Percentiles rank a stretch among this genome's conserved stretches.
These are phyloP conservation scores for Exsudoporus frostii DNA, from an alignment of 768 basidiomycete species.

Conservation along the genomic window DNA sequence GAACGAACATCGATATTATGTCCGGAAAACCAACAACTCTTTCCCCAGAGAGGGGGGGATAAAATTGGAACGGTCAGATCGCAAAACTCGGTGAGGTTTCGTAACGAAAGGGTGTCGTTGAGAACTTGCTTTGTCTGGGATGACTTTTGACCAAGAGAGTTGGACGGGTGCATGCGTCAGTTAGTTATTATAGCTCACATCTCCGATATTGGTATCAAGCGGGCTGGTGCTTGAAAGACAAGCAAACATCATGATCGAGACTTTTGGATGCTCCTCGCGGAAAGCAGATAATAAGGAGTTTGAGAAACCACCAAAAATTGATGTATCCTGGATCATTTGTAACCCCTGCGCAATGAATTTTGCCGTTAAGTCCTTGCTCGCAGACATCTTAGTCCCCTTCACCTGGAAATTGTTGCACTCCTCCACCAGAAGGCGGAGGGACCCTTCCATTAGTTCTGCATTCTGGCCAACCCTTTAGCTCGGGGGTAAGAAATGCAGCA, in stretches of 20 bases:
- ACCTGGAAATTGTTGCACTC: constrained; percentile 78
- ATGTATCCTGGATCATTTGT: constrained; percentile 61
- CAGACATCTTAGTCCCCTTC: not conserved
- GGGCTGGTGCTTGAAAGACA: constrained; percentile 49
- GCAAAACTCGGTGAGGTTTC: constrained; percentile 46
- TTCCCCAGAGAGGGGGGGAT: constrained; percentile 43
- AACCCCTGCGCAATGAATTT: constrained; percentile 48
- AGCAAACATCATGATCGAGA: constrained; percentile 55
- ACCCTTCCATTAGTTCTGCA: constrained; percentile 63
- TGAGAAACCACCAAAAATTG: constrained; percentile 65
- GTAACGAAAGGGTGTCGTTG: constrained; percentile 63
- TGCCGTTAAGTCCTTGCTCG: not conserved
- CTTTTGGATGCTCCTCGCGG: constrained; percentile 66
- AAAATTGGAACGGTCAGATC: constrained; percentile 52
- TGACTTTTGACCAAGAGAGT: constrained; percentile 25
- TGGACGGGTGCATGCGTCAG: constrained; percentile 1
- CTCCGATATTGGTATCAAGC: constrained; percentile 31
- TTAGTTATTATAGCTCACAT: constrained; percentile 38
- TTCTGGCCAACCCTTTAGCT: constrained; percentile 40
- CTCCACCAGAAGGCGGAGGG: constrained; percentile 65
- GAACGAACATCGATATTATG: constrained; percentile 17
- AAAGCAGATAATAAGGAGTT: constrained; percentile 54
- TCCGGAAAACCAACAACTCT: constrained; percentile 25
- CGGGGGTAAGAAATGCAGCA: not conserved
- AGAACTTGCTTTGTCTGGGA: constrained; percentile 42